Evolutionary conservation across 1,139 yeast species (phyloP).

Genomic region (Trichomonascaceae sp.): DNA sequence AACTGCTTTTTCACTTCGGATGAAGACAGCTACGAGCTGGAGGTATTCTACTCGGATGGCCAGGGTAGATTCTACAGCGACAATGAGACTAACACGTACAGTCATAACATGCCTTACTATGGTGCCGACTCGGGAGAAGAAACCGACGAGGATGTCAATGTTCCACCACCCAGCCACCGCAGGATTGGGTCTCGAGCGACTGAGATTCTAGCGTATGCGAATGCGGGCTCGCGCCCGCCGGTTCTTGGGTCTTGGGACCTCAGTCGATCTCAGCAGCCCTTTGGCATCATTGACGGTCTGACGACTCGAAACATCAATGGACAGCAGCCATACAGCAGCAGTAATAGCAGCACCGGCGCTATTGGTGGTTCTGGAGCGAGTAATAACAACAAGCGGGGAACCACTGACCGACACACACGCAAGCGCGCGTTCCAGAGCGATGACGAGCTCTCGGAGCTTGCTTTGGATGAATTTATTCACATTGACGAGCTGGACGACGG

Average conservation of each 20-base stretch:
- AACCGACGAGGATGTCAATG: slow-evolving; percentile 74
- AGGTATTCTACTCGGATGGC: slow-evolving; percentile 20
- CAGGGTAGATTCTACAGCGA: slow-evolving; percentile 13
- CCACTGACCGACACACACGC: not conserved
- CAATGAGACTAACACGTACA: slow-evolving; percentile 3
- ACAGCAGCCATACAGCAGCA: slow-evolving; percentile 5
- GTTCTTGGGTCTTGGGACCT: slow-evolving; percentile 88
- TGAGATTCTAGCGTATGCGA: slow-evolving; percentile 76
- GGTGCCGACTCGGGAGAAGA: slow-evolving; percentile 52
- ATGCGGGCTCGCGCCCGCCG: slow-evolving; percentile 82
- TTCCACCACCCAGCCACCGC: slow-evolving; percentile 51
- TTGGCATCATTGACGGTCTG: slow-evolving; percentile 87
- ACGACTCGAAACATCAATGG: slow-evolving; percentile 61
- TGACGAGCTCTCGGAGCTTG: slow-evolving; percentile 49
- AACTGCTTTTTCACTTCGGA: slow-evolving; percentile 28
- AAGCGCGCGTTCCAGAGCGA: slow-evolving; percentile 16
- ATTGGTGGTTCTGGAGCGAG: slow-evolving; percentile 1
- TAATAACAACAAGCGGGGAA: not conserved
- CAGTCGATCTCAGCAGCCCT: slow-evolving; percentile 55
- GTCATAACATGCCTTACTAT: slow-evolving; percentile 12
- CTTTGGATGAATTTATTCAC: slow-evolving; percentile 74
- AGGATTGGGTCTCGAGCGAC: slow-evolving; percentile 69
- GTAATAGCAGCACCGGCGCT: not conserved
- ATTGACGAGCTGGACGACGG: slow-evolving; percentile 81
- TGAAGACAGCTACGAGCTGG: slow-evolving; percentile 15